Percentiles rank a stretch among this genome's conserved stretches.
Evolutionary conservation across 768 basidiomycete genomes (phyloP).

Genomic region (Porpolomopsis calyptriformis): DNA sequence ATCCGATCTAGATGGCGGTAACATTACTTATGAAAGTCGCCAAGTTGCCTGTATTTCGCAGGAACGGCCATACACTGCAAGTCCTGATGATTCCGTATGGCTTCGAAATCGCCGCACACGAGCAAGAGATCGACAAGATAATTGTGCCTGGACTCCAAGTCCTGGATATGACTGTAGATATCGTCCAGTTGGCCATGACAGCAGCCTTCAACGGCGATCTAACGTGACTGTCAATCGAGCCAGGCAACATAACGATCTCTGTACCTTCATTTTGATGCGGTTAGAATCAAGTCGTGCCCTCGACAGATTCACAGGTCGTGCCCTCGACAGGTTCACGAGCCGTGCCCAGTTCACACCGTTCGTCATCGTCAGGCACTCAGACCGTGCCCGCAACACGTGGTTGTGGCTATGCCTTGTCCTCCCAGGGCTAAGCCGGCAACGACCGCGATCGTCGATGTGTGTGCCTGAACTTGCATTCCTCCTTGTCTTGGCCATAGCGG

Average conservation of each 20-base stretch:
- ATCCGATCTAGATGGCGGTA: slow-evolving; percentile 2
- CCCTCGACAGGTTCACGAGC: too few species aligned
- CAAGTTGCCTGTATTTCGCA: slow-evolving; percentile 73
- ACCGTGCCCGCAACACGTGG: too few species aligned
- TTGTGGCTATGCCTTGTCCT: too few species aligned
- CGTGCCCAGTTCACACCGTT: too few species aligned
- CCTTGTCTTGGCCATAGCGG: neutral
- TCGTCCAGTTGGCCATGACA: slow-evolving; percentile 88
- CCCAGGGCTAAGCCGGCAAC: neutral
- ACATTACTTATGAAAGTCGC: slow-evolving; percentile 68
- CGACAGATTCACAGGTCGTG: too few species aligned
- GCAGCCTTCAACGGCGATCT: slow-evolving; percentile 91
- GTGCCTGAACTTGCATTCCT: neutral
- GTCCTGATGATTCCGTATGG: slow-evolving; percentile 77
- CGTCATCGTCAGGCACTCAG: too few species aligned
- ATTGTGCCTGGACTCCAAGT: slow-evolving; percentile 48
- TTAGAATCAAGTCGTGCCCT: too few species aligned
- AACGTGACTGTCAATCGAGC: neutral
- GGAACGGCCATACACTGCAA: slow-evolving; percentile 88
- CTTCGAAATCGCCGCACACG: slow-evolving; percentile 95
- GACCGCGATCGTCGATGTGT: neutral
- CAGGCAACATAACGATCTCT: neutral
- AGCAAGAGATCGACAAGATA: slow-evolving; percentile 78
- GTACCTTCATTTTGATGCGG: neutral
- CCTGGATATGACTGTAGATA: slow-evolving; percentile 64